Evolutionary conservation across 2,329 filamentous ascomycete genomes (phyloP), one percentile per base, ranked within the genome.

Genomic region (Cercospora janseana): DNA sequence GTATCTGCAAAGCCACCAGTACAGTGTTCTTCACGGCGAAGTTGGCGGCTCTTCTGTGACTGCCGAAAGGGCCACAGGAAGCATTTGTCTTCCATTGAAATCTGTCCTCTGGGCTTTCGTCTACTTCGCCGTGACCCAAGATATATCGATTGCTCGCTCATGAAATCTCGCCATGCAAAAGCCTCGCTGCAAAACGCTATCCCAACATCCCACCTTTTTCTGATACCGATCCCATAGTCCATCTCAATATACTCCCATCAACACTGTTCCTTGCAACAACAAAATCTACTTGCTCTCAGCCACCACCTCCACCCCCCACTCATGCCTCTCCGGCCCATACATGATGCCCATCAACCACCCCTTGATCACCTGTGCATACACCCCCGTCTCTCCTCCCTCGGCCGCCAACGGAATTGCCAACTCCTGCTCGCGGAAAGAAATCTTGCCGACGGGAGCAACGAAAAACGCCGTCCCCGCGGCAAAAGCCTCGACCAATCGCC

Each of bases 401-500:
- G n/a, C n/a, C n/a, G n/a, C 60, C 60, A 72, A 66, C 2, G 73
- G 71, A 9, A 77, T 60, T 13, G 69, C 65, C 23, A 76, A 53
- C 44, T 74, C 72, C 57, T 66, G 65, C 9, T 71, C 70, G 15
- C 70, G 66, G 66, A 72, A 77, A 49, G 73, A 69, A 38, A 77
- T 74, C 44, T 70, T 54, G 9, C 66, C 66, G 10, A 77, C 68
- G 0, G 74, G 73, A 3, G 73, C 70, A 38, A 77, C 68, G 56
- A 77, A 77, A 67, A 73, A 76, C 49, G 91, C 91, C 55, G 91
- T 96, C 13, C 92, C 91, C 26, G 87, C 83, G 6, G 87, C 88
- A 66, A 96, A 96, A 1, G 88, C 80, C 73, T 96, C 91, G 7
- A 95, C 68, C 34, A 95, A 69, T 2, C 90, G 77, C 2, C 87